A percentile compares a stretch with the other conserved stretches of the same genome.
Conservation (phyloP, 202 grass and related monocot species). For the Schoenoplectus tabernaemontani region DNA sequence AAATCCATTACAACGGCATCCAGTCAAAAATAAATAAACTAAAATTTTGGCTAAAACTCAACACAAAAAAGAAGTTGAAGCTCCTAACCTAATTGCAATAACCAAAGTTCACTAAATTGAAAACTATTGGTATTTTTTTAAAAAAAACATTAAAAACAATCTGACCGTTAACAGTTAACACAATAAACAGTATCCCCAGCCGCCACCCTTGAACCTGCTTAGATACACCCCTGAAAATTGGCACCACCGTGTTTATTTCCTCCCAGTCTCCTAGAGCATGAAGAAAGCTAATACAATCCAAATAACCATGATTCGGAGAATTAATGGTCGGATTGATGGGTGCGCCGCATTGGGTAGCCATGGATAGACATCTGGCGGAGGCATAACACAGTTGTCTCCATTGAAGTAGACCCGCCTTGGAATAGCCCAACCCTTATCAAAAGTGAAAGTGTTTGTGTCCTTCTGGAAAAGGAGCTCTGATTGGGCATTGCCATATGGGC, state of each 20-base stretch:
- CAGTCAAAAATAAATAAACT: conserved; percentile 23
- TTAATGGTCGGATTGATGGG: conserved; percentile 41
- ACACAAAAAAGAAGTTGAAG: conserved; percentile 22
- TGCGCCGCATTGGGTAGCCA: conserved; percentile 78
- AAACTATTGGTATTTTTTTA: conserved; percentile 18
- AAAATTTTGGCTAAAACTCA: conserved; percentile 17
- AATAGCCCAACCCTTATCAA: conserved; percentile 92
- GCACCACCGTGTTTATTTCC: conserved; percentile 14
- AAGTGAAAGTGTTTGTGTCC: conserved; percentile 58
- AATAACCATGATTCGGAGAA: conserved; percentile 40
- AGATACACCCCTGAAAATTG: conserved; percentile 6
- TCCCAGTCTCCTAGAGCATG: conserved; percentile 20
- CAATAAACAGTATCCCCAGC: neutral
- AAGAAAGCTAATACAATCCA: conserved; percentile 48
- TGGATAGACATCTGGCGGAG: conserved; percentile 65
- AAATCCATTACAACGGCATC: conserved; percentile 17
- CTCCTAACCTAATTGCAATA: conserved; percentile 14
- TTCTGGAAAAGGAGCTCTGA: conserved; percentile 82
- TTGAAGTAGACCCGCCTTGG: conserved; percentile 84
- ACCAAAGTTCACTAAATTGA: conserved; percentile 7
- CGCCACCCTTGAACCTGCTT: neutral
- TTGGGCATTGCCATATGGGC: conserved; percentile 69
- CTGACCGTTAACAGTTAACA: neutral
- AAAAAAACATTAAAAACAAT: conserved; percentile 25
- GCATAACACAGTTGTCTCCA: conserved; percentile 98